Evolutionary conservation across 345 rosid genomes (phyloP), one percentile per base, ranked within the genome.

Genomic region (Eucalyptus fibrosa): DNA sequence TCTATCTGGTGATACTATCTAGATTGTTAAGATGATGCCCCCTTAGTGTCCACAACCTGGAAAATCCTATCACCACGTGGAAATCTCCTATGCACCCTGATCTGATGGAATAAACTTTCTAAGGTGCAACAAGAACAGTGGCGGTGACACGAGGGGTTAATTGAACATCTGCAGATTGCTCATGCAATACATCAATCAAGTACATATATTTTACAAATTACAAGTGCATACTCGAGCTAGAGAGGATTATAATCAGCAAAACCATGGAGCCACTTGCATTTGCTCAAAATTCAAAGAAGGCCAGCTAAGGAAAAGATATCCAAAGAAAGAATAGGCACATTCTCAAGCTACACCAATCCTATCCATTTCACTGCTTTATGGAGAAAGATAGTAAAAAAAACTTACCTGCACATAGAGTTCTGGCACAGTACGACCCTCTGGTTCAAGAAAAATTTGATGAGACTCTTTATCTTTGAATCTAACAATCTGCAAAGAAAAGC

Each of bases 391-490:
- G 83, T 62, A 44, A 34, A 12, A 45, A 67, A 69, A 86, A 47
- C 26, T 32, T 72, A 97, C 99, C 99, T 97, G 99, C 90, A 97
- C 98, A 91, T 97, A 97, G 86, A 97, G 96, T 94, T 97, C 99
- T 24, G 98, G 99, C 90, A 97, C 99, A 90, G 91, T 95, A 88
- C 99, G 96, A 82, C 99, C 99, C 92, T 97, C 99, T 86, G 99
- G 99, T 92, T 97, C 99, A 17, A 97, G 99, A 92, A 97, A 97
- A 92, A 97, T 97, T 90, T 97, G 99, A 96, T 97, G 99, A 86
- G 99, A 97, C 92, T 97, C 99, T 91, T 97, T 97, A 92, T 97
- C 99, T 89, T 95, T 91, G 94, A 97, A 97, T 92, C 99, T 96
- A 90, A 97, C 99, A 92, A 97, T 95, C 99, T 89, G 89, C 69